Conservation (phyloP, 371 early-diverging fungal species). For the Mortierella sp. region DNA sequence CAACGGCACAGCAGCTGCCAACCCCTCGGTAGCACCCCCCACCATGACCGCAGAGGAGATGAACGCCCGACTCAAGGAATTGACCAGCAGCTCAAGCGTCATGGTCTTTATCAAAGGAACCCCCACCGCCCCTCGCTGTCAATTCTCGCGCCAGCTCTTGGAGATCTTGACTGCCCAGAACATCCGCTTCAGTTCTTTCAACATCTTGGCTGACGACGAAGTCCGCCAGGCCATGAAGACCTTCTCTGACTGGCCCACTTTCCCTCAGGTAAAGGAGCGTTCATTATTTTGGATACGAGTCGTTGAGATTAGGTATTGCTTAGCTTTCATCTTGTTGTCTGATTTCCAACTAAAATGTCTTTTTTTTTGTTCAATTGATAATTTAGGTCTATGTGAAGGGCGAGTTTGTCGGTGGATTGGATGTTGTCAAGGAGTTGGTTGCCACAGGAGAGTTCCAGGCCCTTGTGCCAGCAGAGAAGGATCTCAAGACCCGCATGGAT, state of each 20-base stretch:
- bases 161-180: slow-evolving; percentile 77
- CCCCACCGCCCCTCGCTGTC: slow-evolving; percentile 80
- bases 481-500: slow-evolving; percentile 78
- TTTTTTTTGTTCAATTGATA: too few relatives aligned
- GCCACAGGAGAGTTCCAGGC: slow-evolving; percentile 83
- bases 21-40: slow-evolving; percentile 53
- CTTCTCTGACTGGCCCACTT: slow-evolving; percentile 93
- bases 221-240: slow-evolving; percentile 91
- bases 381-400: slow-evolving; percentile 81
- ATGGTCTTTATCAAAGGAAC: slow-evolving; percentile 97
- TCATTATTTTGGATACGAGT: background rate
- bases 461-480: slow-evolving; percentile 78
- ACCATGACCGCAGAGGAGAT: slow-evolving; percentile 66
- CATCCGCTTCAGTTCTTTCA: slow-evolving; percentile 85
- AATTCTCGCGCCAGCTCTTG: slow-evolving; percentile 81
- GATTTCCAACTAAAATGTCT: background rate
- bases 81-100: slow-evolving; percentile 80
- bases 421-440: slow-evolving; percentile 90
- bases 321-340: background rate
- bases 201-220: slow-evolving; percentile 91
- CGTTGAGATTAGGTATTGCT: background rate
- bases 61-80: slow-evolving; percentile 74
- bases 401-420: slow-evolving; percentile 92
- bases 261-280: slow-evolving; percentile 72
- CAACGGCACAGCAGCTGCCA: slow-evolving; percentile 31